These are phyloP conservation scores for Chenopodium formosanum DNA, from an alignment of 148 eudicot species.

Conservation along the genomic window DNA sequence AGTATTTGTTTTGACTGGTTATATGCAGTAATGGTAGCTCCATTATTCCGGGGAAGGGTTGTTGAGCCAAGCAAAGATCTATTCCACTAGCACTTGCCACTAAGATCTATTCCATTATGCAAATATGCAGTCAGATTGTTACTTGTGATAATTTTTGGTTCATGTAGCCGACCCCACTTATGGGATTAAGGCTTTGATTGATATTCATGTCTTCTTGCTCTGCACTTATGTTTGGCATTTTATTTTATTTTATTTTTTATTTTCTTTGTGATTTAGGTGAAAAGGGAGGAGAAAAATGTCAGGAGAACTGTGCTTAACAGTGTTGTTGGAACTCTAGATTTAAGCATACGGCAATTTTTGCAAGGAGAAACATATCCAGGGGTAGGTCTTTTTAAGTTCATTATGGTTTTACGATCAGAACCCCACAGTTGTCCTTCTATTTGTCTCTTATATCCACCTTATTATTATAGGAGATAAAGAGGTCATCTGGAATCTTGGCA, in stretches of 20 bases:
- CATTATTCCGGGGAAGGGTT: no score
- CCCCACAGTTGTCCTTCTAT: background rate
- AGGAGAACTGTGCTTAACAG: conserved; percentile 82
- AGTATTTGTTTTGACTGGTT: no score
- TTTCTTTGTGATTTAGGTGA: conserved; percentile 51
- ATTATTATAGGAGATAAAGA: conserved; percentile 48
- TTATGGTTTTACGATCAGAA: conserved; percentile 3
- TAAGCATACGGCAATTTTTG: conserved; percentile 63
- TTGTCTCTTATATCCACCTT: background rate
- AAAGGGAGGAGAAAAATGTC: conserved; percentile 60
- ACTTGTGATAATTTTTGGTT: no score
- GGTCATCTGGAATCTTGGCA: conserved; percentile 43
- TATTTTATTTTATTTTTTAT: background rate
- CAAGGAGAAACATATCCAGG: conserved; percentile 77
- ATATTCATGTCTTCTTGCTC: background rate
- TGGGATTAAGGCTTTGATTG: no score
- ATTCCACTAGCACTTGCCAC: no score
- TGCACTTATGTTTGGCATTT: background rate
- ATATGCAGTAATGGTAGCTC: background rate
- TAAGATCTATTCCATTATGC: no score
- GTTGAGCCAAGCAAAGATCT: no score
- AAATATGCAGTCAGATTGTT: no score
- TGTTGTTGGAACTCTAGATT: conserved; percentile 76
- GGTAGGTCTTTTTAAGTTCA: conserved; percentile 36
- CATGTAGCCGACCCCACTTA: no score